These are phyloP conservation scores for Xylaria longipes DNA, from an alignment of 495 filamentous ascomycete genomes.

Conservation along the genomic window DNA sequence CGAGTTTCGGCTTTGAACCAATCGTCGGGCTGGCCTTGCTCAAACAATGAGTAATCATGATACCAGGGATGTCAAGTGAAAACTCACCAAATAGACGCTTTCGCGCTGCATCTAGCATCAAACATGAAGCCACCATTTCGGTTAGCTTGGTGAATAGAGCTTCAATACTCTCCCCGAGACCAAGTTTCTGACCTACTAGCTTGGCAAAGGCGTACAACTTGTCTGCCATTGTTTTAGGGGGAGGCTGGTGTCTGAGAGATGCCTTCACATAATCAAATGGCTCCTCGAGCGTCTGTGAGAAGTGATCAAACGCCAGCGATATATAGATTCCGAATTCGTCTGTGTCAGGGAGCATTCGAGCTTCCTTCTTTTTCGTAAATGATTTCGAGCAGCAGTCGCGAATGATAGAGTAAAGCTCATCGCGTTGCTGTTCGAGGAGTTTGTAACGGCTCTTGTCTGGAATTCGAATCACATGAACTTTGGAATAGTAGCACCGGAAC, in stretches of 20 bases:
- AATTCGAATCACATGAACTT: slow-evolving; percentile 35
- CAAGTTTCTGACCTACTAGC: slow-evolving; percentile 16
- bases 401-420: slow-evolving; percentile 33
- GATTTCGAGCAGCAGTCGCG: slow-evolving; percentile 22
- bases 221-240: slow-evolving; percentile 45
- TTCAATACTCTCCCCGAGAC: slow-evolving; percentile 14
- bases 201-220: slow-evolving; percentile 43
- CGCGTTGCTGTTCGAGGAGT: slow-evolving; percentile 31
- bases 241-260: slow-evolving; percentile 45
- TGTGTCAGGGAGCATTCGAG: slow-evolving; percentile 40
- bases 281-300: slow-evolving; percentile 37
- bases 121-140: slow-evolving; percentile 44
- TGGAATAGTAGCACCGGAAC: slow-evolving; percentile 43
- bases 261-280: slow-evolving; percentile 52
- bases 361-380: slow-evolving; percentile 26
- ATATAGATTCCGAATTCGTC: slow-evolving; percentile 47
- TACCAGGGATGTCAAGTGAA: neutral
- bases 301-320: slow-evolving; percentile 46
- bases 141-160: slow-evolving; percentile 38
- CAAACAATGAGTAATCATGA: neutral
- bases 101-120: slow-evolving; percentile 35
- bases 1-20: neutral
- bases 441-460: slow-evolving; percentile 28
- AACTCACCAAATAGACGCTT: slow-evolving; percentile 28
- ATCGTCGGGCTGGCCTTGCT: neutral